These are phyloP conservation scores for Citrullus colocynthis DNA, from an alignment of 306 rosid species.

Conservation along the genomic window DNA sequence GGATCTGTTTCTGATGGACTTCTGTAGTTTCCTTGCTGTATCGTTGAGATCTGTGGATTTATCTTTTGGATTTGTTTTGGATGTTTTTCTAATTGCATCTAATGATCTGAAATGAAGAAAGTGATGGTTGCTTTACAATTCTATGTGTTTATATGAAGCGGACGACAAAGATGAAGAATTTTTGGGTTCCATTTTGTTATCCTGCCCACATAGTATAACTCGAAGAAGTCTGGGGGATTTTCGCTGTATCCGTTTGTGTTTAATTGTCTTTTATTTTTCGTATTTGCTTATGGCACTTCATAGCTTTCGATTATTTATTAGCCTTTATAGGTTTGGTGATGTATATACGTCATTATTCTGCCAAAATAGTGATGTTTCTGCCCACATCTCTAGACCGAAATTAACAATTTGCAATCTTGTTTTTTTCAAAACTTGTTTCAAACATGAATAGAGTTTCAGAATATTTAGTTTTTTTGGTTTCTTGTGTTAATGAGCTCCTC, in stretches of 20 bases:
- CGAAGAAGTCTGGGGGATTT: neutral
- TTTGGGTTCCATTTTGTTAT: neutral
- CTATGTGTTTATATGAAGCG: neutral
- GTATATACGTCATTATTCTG: neutral
- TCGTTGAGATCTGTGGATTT: neutral
- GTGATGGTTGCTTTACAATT: neutral
- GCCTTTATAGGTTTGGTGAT: neutral
- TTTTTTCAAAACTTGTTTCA: neutral
- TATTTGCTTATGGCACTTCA: neutral
- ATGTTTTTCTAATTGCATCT: neutral
- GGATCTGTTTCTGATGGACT: neutral
- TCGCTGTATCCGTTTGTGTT: neutral
- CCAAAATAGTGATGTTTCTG: neutral
- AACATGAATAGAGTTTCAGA: neutral
- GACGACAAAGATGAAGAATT: neutral
- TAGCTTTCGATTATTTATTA: neutral
- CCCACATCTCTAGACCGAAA: neutral
- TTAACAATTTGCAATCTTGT: neutral
- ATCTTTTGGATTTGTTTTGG: neutral
- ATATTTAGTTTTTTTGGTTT: neutral
- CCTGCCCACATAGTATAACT: neutral
- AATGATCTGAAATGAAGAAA: neutral
- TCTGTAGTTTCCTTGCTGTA: neutral
- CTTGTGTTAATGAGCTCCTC: neutral
- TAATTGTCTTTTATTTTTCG: neutral